Evolutionary conservation across 495 filamentous ascomycete genomes (phyloP).

Genomic region (Penicillium crystallinum): DNA sequence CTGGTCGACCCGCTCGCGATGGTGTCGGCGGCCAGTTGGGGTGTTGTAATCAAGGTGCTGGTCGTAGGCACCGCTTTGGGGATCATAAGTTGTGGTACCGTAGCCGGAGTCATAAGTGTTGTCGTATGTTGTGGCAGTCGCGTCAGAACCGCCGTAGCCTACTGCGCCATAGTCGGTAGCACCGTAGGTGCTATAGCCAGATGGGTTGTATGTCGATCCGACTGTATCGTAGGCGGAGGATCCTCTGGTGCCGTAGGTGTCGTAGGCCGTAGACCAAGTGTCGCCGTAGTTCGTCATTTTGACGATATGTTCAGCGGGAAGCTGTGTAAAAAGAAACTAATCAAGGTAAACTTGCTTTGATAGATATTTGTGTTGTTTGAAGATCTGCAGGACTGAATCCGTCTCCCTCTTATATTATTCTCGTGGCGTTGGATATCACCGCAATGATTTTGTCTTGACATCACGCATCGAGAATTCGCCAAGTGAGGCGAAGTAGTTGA

Average conservation of each 20-base stretch:
- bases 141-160: conserved; percentile 36
- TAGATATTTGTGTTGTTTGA: background rate
- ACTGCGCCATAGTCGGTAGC: conserved; percentile 23
- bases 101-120: conserved; percentile 35
- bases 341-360: background rate
- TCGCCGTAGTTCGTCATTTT: conserved; percentile 23
- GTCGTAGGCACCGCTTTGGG: conserved; percentile 34
- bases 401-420: conserved; percentile 6
- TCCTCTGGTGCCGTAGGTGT: conserved; percentile 14
- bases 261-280: conserved; percentile 7
- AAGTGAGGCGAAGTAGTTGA: conserved; percentile 9
- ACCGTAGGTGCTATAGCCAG: conserved; percentile 19
- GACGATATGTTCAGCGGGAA: background rate
- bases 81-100: conserved; percentile 36
- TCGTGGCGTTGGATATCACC: conserved; percentile 8
- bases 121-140: conserved; percentile 35
- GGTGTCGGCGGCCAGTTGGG: conserved; percentile 27
- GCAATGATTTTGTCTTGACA: conserved; percentile 16
- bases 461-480: conserved; percentile 9
- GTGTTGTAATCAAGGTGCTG: conserved; percentile 36
- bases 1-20: conserved; percentile 31
- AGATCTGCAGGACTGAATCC: background rate
- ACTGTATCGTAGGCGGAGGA: conserved; percentile 19
- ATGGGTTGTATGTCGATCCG: conserved; percentile 18
- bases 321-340: background rate